These are phyloP conservation scores for Globisporangium heterothallicum DNA, from an alignment of 352 stramenopile species.

Conservation along the genomic window DNA sequence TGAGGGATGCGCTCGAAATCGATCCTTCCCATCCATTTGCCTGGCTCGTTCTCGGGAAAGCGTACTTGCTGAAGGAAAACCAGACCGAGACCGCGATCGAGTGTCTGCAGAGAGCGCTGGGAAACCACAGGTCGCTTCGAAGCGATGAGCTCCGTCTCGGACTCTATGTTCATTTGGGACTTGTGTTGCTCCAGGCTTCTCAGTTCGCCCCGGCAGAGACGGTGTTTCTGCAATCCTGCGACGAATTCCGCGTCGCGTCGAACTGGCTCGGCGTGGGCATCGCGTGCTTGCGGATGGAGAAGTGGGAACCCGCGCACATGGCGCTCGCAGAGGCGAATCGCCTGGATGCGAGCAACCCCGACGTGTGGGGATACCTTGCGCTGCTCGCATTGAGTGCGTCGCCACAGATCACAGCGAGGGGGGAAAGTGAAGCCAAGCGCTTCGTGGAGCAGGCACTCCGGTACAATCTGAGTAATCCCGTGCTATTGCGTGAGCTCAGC, in stretches of 20 bases:
- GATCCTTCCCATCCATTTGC: conserved; percentile 42
- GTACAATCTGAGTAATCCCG: conserved; percentile 53
- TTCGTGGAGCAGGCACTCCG: conserved; percentile 60
- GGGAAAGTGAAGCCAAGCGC: conserved; percentile 39
- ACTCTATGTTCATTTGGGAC: conserved; percentile 50
- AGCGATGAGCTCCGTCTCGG: conserved; percentile 30
- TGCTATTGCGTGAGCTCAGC: conserved; percentile 71
- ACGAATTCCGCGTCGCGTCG: conserved; percentile 63
- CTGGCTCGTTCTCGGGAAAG: conserved; percentile 51
- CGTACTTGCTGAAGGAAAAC: conserved; percentile 38
- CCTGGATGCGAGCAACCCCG: conserved; percentile 53
- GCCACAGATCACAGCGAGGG: conserved; percentile 16
- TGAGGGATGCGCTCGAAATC: conserved; percentile 58
- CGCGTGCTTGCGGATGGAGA: conserved; percentile 55
- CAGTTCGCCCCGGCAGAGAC: conserved; percentile 49
- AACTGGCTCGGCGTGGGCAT: conserved; percentile 79
- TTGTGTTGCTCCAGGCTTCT: conserved; percentile 57
- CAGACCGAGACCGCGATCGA: conserved; percentile 37
- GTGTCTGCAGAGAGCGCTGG: conserved; percentile 44
- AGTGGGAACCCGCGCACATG: conserved; percentile 45
- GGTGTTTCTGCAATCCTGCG: conserved; percentile 49
- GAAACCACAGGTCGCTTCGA: conserved; percentile 22
- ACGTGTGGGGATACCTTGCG: conserved; percentile 77
- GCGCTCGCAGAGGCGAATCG: conserved; percentile 74
- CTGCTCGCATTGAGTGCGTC: conserved; percentile 39